These are phyloP conservation scores for Colletotrichum sp. DNA, from an alignment of 2,329 filamentous ascomycete species.

Conservation along the genomic window DNA sequence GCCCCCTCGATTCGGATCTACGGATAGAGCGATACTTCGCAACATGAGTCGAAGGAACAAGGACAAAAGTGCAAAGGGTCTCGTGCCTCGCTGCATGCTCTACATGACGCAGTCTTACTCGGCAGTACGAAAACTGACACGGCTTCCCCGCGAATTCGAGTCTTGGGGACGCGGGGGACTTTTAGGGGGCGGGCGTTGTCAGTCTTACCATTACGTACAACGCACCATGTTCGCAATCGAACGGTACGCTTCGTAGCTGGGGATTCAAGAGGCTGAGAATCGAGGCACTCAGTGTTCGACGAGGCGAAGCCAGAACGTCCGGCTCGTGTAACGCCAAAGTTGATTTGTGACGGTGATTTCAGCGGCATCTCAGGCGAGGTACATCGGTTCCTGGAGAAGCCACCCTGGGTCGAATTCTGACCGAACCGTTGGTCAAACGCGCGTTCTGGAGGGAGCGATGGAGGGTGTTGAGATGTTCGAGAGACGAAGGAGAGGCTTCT, in stretches of 20 bases:
- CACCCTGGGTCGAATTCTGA: neutral
- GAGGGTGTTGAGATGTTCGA: neutral
- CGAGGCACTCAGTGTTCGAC: neutral
- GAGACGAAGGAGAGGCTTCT: neutral
- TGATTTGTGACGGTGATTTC: neutral
- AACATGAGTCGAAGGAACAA: neutral
- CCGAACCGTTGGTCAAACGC: neutral
- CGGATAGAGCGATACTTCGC: neutral
- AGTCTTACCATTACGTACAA: neutral
- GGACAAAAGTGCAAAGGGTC: neutral
- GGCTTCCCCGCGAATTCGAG: neutral
- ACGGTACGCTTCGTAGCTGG: neutral
- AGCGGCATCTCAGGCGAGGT: neutral
- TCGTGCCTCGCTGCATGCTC: constrained; percentile 5
- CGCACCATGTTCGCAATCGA: neutral
- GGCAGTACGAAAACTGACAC: neutral
- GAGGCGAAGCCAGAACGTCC: neutral
- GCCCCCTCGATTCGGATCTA: neutral
- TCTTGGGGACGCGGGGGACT: neutral
- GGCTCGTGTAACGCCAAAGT: neutral
- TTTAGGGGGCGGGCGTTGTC: neutral
- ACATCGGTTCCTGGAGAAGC: neutral
- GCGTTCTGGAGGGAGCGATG: neutral
- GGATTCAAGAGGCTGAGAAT: neutral
- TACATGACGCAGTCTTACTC: constrained; percentile 1